Conservation (phyloP, 75 land plant genomes). For the Cunninghamia lanceolata region DNA sequence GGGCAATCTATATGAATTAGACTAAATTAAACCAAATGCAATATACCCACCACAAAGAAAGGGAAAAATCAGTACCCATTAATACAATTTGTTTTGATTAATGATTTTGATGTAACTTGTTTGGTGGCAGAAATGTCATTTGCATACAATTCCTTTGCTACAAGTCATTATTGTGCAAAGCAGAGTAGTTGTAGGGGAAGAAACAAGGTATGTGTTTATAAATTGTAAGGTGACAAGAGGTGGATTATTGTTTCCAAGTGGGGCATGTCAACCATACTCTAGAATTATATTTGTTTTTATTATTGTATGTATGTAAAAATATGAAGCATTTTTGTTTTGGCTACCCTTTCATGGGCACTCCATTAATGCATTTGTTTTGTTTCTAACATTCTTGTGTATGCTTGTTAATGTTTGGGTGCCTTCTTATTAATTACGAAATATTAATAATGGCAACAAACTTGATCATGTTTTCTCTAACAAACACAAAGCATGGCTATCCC, state of each 20-base stretch:
- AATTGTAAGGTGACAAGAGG: conserved; percentile 51
- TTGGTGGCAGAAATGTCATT: conserved; percentile 44
- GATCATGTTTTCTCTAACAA: no score
- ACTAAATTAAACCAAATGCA: no score
- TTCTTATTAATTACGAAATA: no score
- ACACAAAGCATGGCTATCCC: no score
- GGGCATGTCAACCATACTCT: conserved; percentile 66
- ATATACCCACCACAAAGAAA: neutral
- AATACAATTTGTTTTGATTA: neutral
- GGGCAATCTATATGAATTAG: conserved; percentile 55
- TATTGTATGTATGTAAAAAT: no score
- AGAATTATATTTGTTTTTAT: no score
- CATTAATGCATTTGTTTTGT: no score
- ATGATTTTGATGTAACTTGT: neutral
- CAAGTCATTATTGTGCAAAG: conserved; percentile 62
- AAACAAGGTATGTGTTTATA: conserved; percentile 67
- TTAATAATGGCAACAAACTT: no score
- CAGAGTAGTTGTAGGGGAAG: conserved; percentile 24
- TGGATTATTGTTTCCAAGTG: conserved; percentile 39
- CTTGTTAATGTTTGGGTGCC: no score
- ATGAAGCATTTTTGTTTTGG: no score
- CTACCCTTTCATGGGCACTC: no score
- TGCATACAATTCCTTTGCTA: conserved; percentile 42
- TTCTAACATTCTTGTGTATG: no score
- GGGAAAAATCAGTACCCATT: neutral